Evolutionary conservation across 2,329 filamentous ascomycete genomes (phyloP), one percentile per base, ranked within the genome.

Genomic region (Orbilia blumenaviensis): DNA sequence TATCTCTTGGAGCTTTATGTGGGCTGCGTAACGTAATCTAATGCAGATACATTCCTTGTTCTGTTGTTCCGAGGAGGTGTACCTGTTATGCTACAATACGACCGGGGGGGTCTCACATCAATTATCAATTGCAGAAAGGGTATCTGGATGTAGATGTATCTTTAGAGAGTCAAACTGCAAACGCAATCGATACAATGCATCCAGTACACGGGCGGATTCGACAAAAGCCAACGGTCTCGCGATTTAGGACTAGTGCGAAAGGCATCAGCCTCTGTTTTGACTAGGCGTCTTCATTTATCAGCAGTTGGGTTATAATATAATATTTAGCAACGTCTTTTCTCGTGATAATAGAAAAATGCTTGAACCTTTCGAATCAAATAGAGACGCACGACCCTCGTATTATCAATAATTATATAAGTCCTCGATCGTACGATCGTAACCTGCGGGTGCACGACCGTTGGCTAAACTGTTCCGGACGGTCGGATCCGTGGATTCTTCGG

Each of bases 1-100:
- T 69, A 69, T 69, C 64, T 69, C 56, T 69, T 76, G 72, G 72
- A 69, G 60, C 36, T 50, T 50, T 68, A 23, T 56, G 63, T 42
- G 48, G 25, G 38, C 36, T 63, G 63, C 62, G 32, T 66, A 48
- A 66, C 61, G 48, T 64, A 72, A 66, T 62, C 36, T 34, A 14
- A 41, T 48, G 64, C 29, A 52, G 38, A 44, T 46, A 34, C 34
- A 48, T 48, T 64, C 29, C 50, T 60, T 66, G 48, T 50, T 27
- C 34, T 52, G 12, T 34, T 44, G 34, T 61, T 29, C 42, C 42
- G 36, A 66, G 50, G 50, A 56, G 41, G 32, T 56, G 63, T 66
- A 60, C 41, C 38, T 46, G 27, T 36, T 32, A 48, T 21, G 36
- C 32, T 42, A 18, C 12, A 44, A n/a, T n/a, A n/a, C n/a, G n/a